Percentiles rank a stretch among this genome's conserved stretches.
phyloP scores from a whole-genome alignment of 164 flowering plant species.

The Aristolochia contorta region DNA sequence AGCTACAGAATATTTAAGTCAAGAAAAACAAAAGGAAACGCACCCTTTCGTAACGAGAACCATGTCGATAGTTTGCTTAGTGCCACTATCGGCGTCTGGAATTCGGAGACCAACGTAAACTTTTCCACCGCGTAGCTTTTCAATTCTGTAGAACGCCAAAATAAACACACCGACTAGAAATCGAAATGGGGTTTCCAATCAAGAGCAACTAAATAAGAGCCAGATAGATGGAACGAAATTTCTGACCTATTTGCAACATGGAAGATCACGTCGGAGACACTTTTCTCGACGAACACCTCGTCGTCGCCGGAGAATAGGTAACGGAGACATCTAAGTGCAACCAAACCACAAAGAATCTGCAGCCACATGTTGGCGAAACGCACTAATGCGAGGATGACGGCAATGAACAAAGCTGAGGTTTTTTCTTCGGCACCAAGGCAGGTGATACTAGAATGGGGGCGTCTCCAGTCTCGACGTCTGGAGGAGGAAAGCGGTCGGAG shows the following conservation, averaged over 20 bases:
- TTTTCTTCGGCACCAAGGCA: no score
- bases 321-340: slow-evolving; percentile 38
- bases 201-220: background rate
- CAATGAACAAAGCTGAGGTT: no score
- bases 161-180: background rate
- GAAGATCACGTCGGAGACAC: slow-evolving; percentile 48
- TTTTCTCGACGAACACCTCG: slow-evolving; percentile 44
- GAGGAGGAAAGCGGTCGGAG: no score
- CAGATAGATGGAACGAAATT: background rate
- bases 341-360: slow-evolving; percentile 60
- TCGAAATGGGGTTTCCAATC: background rate
- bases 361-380: slow-evolving; percentile 15
- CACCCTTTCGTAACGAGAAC: slow-evolving; percentile 58
- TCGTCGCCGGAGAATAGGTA: slow-evolving; percentile 38
- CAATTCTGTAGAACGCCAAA: slow-evolving; percentile 28
- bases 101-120: slow-evolving; percentile 72
- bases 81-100: slow-evolving; percentile 71
- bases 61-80: slow-evolving; percentile 54
- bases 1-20: background rate
- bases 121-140: slow-evolving; percentile 79
- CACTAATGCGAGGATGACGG: background rate
- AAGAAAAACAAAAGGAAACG: background rate
- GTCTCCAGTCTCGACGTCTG: no score
- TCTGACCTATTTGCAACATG: slow-evolving; percentile 54
- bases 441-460: no score